phyloP scores from a whole-genome alignment of 1,139 yeast genomes.

The Saccharomyces uvarum region DNA sequence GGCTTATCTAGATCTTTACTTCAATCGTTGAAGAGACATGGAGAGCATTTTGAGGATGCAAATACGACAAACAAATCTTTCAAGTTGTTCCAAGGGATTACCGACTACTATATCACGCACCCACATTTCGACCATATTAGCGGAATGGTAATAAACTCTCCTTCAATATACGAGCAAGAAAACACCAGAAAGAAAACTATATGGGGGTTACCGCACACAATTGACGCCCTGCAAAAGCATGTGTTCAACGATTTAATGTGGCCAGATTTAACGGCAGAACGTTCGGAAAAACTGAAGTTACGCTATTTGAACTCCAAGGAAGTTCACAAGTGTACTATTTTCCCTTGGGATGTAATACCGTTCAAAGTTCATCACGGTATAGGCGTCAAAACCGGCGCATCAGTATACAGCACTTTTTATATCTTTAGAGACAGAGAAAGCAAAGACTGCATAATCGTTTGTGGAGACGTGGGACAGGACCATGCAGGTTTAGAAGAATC shows the following conservation, averaged over 20 bases:
- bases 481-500: conserved; percentile 18
- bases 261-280: conserved; percentile 47
- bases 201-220: conserved; percentile 49
- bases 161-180: conserved; percentile 39
- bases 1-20: conserved; percentile 11
- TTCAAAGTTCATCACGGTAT: conserved; percentile 21
- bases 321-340: conserved; percentile 1
- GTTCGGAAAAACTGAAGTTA: background rate
- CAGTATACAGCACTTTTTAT: conserved; percentile 44
- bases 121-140: conserved; percentile 78
- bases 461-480: conserved; percentile 41
- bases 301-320: background rate
- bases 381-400: conserved; percentile 9
- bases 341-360: conserved; percentile 20
- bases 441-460: conserved; percentile 43
- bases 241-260: conserved; percentile 71
- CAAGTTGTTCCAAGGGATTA: conserved; percentile 19
- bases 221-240: conserved; percentile 45
- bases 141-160: conserved; percentile 64
- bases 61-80: conserved; percentile 9
- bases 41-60: background rate
- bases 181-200: conserved; percentile 35
- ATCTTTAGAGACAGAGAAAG: conserved; percentile 37
- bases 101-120: conserved; percentile 60
- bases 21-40: background rate